Base-by-base conservation (phyloP, 805 yeast genomes). In the Starmerella asiatica region DNA sequence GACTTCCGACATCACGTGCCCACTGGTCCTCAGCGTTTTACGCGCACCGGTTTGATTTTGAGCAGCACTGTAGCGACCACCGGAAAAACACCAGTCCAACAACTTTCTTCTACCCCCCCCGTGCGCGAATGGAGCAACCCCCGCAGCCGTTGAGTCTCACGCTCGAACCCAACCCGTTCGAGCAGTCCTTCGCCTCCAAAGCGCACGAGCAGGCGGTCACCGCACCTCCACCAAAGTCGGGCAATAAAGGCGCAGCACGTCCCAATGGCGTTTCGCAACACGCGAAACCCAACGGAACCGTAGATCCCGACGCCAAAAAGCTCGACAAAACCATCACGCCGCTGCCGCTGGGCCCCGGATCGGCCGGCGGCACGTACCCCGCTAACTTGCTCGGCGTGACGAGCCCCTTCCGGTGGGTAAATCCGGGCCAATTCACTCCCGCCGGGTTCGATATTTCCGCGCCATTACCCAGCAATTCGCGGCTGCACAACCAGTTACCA, bases 81-180 rank as follows among this genome's bases (percentile, higher is more conserved):
- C n/a, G n/a, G n/a, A n/a, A n/a, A n/a, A n/a, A n/a, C n/a, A n/a
- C n/a, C n/a, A n/a, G n/a, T n/a, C n/a, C n/a, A n/a, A n/a, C n/a
- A n/a, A n/a, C n/a, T n/a, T n/a, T n/a, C n/a, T n/a, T n/a, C n/a
- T n/a, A n/a, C n/a, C n/a, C 26, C 11, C 9, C 7, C 17, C 8
- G 31, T 28, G 7, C 17, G 34, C 34, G 18, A 5, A 20, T 20
- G 34, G 34, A 20, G 26, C 34, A 18, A 17, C 20, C 14, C 7
- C 29, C 50, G 3, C 44, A 44, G 14, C 49, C 46, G 24, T 46
- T 49, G 18, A 46, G 50, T 36, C 72, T 83, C 52, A 88, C 79
- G 45, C 64, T 85, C 43, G 98, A 91, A 58, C 94, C 91, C 8
- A 88, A 88, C 54, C 96, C 96, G 4, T 88, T 88, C 56, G 98